Conservation (phyloP, 1,284 basidiomycete genomes). For the Malassezia furfur region DNA sequence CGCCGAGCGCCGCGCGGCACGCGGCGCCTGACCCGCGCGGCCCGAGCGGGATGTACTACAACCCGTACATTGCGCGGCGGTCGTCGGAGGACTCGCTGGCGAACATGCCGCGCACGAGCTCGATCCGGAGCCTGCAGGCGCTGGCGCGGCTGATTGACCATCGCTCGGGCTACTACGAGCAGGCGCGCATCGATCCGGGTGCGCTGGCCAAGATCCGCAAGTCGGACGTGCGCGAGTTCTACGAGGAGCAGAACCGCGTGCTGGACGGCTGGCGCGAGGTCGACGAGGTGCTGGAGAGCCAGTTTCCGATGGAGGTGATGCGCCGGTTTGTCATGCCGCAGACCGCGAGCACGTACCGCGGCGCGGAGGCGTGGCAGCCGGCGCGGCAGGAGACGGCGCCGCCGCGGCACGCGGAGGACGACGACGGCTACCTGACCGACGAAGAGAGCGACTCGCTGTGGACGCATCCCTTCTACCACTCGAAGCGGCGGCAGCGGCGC, state of each 20-base stretch:
- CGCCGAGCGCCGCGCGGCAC: not conserved
- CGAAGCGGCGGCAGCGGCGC: conserved; percentile 11
- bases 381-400: not conserved
- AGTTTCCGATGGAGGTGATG: conserved; percentile 43
- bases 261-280: conserved; percentile 44
- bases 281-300: conserved; percentile 44
- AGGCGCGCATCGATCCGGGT: conserved; percentile 23
- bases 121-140: conserved; percentile 32
- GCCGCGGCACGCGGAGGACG: conserved; percentile 14
- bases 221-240: conserved; percentile 28
- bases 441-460: conserved; percentile 21
- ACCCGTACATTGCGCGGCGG: not conserved
- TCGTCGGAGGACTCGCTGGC: conserved; percentile 5
- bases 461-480: conserved; percentile 9
- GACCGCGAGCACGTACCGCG: not conserved
- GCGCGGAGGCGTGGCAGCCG: not conserved
- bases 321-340: conserved; percentile 26
- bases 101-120: conserved; percentile 19
- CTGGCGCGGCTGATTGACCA: conserved; percentile 38
- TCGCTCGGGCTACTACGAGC: conserved; percentile 37
- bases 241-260: conserved; percentile 36
- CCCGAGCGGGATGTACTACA: not conserved
- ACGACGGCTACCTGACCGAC: conserved; percentile 30
- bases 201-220: conserved; percentile 23
- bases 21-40: not conserved